These are phyloP conservation scores for Rhizodiscina lignyota DNA, from an alignment of 495 filamentous ascomycete genomes.

Conservation along the genomic window DNA sequence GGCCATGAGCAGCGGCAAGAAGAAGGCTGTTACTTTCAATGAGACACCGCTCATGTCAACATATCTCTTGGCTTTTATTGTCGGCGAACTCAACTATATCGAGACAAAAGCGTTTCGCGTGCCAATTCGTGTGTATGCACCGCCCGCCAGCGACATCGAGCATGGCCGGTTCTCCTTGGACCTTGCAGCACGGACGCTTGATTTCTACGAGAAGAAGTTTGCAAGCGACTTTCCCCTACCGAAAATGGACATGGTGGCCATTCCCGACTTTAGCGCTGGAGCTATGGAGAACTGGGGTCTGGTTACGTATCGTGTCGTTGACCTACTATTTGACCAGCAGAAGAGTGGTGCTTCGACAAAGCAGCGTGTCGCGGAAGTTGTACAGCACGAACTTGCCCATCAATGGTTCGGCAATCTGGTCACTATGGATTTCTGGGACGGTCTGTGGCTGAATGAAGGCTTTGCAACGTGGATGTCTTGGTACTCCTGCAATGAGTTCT, in stretches of 20 bases:
- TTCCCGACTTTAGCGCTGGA: conserved; percentile 84
- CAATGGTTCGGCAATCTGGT: conserved; percentile 99
- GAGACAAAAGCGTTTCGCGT: conserved; percentile 61
- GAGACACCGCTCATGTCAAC: conserved; percentile 61
- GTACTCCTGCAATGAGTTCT: conserved; percentile 70
- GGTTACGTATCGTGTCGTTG: conserved; percentile 86
- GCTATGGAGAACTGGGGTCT: conserved; percentile 99
- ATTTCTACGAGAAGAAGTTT: conserved; percentile 66
- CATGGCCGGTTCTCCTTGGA: conserved; percentile 54
- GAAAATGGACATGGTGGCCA: conserved; percentile 98
- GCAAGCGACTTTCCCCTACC: conserved; percentile 47
- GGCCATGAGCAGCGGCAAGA: conserved; percentile 31
- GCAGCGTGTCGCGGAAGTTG: conserved; percentile 83
- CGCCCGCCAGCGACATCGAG: conserved; percentile 44
- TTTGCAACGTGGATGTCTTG: conserved; percentile 80
- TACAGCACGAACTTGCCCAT: conserved; percentile 94
- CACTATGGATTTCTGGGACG: conserved; percentile 99
- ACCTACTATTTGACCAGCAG: conserved; percentile 84
- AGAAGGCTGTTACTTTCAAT: conserved; percentile 61
- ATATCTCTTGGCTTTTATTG: conserved; percentile 59
- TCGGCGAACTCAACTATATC: conserved; percentile 60
- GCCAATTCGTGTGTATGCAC: conserved; percentile 54
- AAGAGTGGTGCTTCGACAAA: conserved; percentile 80
- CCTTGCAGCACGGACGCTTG: conserved; percentile 48
- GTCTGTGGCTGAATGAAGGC: conserved; percentile 94